A percentile compares a stretch with the other conserved stretches of the same genome.
Evolutionary conservation across 1,284 basidiomycete genomes (phyloP).

Genomic region (Ganoderma lingzhi): DNA sequence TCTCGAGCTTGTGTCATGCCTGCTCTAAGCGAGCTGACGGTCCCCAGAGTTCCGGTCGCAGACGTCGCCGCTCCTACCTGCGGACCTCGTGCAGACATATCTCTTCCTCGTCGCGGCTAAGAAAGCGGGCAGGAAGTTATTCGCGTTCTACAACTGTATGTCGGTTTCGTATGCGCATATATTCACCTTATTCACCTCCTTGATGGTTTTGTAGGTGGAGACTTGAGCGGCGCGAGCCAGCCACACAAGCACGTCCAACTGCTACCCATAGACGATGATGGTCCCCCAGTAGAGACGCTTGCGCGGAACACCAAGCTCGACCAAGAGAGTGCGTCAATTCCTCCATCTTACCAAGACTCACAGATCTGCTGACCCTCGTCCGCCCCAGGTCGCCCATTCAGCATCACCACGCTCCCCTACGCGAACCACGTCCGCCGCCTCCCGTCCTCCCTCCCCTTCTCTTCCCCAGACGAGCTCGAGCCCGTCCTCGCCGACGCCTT

Average conservation of each 20-base stretch:
- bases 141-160: constrained; percentile 90
- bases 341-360: constrained; percentile 6
- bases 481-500: constrained; percentile 69
- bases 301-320: constrained; percentile 67
- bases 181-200: neutral
- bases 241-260: constrained; percentile 90
- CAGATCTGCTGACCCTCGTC: neutral
- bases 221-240: constrained; percentile 87
- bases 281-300: constrained; percentile 79
- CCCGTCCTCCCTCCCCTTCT: constrained; percentile 55
- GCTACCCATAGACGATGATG: constrained; percentile 67
- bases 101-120: constrained; percentile 73
- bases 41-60: constrained; percentile 75
- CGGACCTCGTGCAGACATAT: constrained; percentile 81
- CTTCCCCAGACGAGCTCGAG: constrained; percentile 59
- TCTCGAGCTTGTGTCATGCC: constrained; percentile 8
- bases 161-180: neutral
- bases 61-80: constrained; percentile 77
- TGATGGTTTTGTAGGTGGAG: constrained; percentile 60
- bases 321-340: constrained; percentile 55
- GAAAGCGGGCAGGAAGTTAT: constrained; percentile 62
- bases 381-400: constrained; percentile 8
- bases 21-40: neutral
- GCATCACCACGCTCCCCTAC: constrained; percentile 55
- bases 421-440: constrained; percentile 82